Conservation (phyloP, 2,329 filamentous ascomycete species). For the Aspergillus melleus region DNA sequence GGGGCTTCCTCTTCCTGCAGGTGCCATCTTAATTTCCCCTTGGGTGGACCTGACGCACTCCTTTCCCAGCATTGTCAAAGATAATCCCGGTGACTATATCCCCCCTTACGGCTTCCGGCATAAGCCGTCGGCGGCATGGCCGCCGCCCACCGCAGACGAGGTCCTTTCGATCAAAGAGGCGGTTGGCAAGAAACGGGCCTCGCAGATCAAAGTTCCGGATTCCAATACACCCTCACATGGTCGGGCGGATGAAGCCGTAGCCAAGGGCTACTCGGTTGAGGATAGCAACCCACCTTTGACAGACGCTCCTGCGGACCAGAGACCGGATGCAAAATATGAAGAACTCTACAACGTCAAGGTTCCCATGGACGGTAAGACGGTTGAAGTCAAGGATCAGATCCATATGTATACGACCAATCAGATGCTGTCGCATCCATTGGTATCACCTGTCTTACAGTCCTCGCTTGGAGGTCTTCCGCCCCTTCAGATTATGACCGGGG, state of each 20-base stretch:
- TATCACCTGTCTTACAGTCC: constrained; percentile 84
- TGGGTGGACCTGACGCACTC: constrained; percentile 97
- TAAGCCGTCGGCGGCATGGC: constrained; percentile 87
- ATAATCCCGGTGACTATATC: constrained; percentile 80
- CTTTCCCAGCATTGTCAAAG: constrained; percentile 80
- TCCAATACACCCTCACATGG: constrained; percentile 17
- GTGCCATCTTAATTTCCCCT: constrained; percentile 85
- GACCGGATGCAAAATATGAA: constrained; percentile 4
- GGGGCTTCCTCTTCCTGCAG: constrained; percentile 80
- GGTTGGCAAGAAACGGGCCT: constrained; percentile 46
- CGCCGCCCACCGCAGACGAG: constrained; percentile 81
- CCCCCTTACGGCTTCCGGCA: constrained; percentile 86
- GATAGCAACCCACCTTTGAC: neutral
- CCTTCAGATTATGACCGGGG: constrained; percentile 80
- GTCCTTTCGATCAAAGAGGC: constrained; percentile 50
- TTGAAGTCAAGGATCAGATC: constrained; percentile 86
- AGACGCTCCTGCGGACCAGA: neutral
- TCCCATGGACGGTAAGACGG: constrained; percentile 66
- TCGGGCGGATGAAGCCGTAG: constrained; percentile 32
- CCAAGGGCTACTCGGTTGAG: constrained; percentile 30
- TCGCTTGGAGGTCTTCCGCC: constrained; percentile 88
- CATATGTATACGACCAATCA: constrained; percentile 86
- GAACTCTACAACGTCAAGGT: constrained; percentile 57
- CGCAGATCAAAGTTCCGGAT: constrained; percentile 22
- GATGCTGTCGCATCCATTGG: constrained; percentile 79